Evolutionary conservation across 129 eudicot genomes (phyloP).

Genomic region (Centaurea solstitialis): DNA sequence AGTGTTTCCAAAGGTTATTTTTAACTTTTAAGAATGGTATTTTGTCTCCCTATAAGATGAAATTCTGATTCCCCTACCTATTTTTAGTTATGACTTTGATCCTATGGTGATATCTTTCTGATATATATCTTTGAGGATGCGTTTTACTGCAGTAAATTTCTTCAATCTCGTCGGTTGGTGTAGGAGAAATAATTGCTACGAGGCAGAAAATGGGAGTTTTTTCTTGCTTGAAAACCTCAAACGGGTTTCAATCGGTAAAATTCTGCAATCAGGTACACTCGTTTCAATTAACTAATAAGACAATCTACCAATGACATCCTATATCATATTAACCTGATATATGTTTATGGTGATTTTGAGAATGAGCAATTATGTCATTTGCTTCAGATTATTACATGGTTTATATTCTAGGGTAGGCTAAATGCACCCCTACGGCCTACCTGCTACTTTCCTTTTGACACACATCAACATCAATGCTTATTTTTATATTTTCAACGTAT

Average conservation of each 20-base stretch:
- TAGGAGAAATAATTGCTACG: background rate
- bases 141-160: background rate
- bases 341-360: background rate
- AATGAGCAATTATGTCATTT: background rate
- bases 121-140: background rate
- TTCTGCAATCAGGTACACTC: slow-evolving; percentile 1
- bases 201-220: background rate
- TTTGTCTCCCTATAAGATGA: background rate
- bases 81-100: background rate
- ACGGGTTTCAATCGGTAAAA: background rate
- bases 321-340: background rate
- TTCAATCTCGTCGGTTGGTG: background rate
- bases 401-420: too few species aligned
- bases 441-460: too few species aligned
- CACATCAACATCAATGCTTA: too few species aligned
- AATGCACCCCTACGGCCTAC: too few species aligned
- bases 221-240: background rate
- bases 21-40: background rate
- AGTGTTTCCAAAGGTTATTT: slow-evolving; percentile 18
- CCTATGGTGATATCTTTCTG: background rate
- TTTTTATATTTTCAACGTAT: too few species aligned
- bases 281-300: background rate
- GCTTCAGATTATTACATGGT: background rate
- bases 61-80: slow-evolving; percentile 12
- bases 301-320: background rate